Base-by-base conservation (phyloP, 1,284 basidiomycete species). In the Pseudomicrostroma phylloplanum region DNA sequence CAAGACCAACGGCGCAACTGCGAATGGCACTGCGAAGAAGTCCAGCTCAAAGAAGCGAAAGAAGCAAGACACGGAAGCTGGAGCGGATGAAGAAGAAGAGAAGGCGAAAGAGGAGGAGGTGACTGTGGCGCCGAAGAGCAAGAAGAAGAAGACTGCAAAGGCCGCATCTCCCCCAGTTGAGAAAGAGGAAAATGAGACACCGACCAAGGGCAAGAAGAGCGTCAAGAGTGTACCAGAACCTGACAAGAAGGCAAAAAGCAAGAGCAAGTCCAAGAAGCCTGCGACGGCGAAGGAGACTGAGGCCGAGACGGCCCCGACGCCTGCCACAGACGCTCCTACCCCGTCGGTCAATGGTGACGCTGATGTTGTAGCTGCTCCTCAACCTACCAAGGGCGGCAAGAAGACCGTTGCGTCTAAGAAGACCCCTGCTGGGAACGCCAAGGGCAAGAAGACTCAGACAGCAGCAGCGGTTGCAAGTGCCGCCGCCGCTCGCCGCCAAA, bases 71-170 rank as follows among this genome's bases (percentile, higher is more conserved):
- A 26, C 15, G 51, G n/a, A 21, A 25, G 8, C 51, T 23, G 25
- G 4, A 6, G 21, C 51, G 25, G 51, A 17, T 21, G 43, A 48
- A 21, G 43, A 48, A 48, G 21, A 25, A 25, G 51, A 21, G 51
- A 26, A 54, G 21, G 21, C 19, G n/a, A 48, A 25, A 25, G 51
- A 21, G 21, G 21, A 54, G 51, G 51, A 54, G n/a, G 51, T 6
- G 26, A 19, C 51, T 3, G 21, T 25, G 6, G 51, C 51, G 51
- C 51, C 51, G 15, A 54, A 54, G 21, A 26, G 51, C 25, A 54
- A 54, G 51, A 54, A 54, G 51, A 54, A 54, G 51, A 54, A 54
- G 25, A 54, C 51, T 15, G 13, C 51, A 19, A 25, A 19, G 15
- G 51, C 51, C 8, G 51, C 51, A 21, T 25, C 51, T 3, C 13